Percentiles rank a stretch among this genome's conserved stretches.
phyloP scores from a whole-genome alignment of 2,329 filamentous ascomycete genomes.

The Fusarium neocosmosporiellum region DNA sequence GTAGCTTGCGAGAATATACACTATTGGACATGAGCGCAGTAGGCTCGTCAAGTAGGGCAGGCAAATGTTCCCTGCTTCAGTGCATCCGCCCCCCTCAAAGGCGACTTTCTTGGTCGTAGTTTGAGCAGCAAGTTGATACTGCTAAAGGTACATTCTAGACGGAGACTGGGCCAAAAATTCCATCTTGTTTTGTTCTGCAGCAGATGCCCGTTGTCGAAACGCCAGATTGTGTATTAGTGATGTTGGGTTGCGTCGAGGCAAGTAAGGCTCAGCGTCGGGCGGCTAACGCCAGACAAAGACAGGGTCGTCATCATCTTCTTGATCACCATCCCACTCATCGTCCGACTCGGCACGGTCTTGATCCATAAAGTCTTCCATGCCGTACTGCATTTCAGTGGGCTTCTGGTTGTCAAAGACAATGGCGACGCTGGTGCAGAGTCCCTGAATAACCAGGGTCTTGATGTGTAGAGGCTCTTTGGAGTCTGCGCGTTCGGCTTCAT shows the following conservation, averaged over 20 bases:
- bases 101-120: neutral
- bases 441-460: conserved; percentile 67
- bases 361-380: conserved; percentile 78
- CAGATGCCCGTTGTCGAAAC: neutral
- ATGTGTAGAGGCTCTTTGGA: neutral
- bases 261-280: neutral
- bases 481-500: conserved; percentile 10
- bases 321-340: conserved; percentile 69
- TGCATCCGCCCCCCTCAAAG: neutral
- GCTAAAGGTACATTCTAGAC: neutral
- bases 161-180: neutral
- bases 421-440: conserved; percentile 76
- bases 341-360: conserved; percentile 65
- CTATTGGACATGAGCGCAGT: neutral
- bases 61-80: neutral
- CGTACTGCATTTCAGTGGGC: conserved; percentile 73
- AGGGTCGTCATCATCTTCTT: conserved; percentile 59
- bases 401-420: conserved; percentile 82
- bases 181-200: neutral
- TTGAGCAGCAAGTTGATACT: neutral
- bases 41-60: neutral
- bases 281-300: conserved; percentile 45
- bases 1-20: neutral
- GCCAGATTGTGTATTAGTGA: neutral
- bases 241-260: neutral